Conservation (phyloP, 768 basidiomycete genomes). For the Lentinula raphanica region DNA sequence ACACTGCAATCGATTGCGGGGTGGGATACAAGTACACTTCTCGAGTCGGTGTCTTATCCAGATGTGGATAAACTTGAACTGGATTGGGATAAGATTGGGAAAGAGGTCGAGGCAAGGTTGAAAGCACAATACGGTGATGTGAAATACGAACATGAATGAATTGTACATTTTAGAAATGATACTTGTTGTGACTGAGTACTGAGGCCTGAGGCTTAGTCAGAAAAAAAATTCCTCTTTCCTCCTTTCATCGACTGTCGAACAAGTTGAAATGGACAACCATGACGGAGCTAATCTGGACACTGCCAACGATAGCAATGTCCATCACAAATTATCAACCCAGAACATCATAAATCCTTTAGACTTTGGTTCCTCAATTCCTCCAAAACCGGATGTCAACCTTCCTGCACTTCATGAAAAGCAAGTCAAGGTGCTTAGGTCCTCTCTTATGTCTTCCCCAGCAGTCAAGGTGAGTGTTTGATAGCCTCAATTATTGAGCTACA, state of each 20-base stretch:
- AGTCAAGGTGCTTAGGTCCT: slow-evolving; percentile 83
- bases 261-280: slow-evolving; percentile 36
- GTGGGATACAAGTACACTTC: no score
- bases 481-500: no score
- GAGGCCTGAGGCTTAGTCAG: neutral
- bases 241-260: slow-evolving; percentile 28
- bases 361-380: slow-evolving; percentile 27
- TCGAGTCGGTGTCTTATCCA: no score
- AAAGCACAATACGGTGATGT: no score
- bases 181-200: no score
- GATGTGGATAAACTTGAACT: no score
- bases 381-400: slow-evolving; percentile 4
- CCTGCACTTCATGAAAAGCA: slow-evolving; percentile 57
- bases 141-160: no score
- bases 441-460: slow-evolving; percentile 20
- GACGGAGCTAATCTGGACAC: slow-evolving; percentile 20
- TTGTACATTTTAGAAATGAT: no score
- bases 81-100: no score
- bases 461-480: no score
- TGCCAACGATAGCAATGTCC: slow-evolving; percentile 36
- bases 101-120: no score
- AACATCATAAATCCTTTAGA: slow-evolving; percentile 21
- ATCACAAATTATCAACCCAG: slow-evolving; percentile 1
- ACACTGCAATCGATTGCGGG: no score
- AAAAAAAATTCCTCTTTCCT: neutral